A percentile compares a stretch with the other conserved stretches of the same genome.
Conservation (phyloP, 2,329 filamentous ascomycete species). For the Blastomyces parvus region DNA sequence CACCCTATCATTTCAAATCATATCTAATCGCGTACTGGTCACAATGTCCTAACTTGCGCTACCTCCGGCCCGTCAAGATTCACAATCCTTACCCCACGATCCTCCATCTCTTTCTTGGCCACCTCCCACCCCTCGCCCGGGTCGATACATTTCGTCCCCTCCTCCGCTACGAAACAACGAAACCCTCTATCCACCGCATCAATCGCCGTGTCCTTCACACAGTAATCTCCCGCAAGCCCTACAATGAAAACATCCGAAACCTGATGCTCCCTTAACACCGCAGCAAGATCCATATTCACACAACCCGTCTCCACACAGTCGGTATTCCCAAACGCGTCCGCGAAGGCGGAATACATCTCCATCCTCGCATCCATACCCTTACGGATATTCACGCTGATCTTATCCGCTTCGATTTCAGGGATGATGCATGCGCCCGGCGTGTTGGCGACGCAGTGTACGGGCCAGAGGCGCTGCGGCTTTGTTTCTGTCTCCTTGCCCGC, state of each 20-base stretch:
- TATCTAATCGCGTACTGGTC: neutral
- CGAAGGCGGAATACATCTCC: slow-evolving; percentile 93
- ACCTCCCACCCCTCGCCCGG: slow-evolving; percentile 47
- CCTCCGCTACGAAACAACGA: slow-evolving; percentile 62
- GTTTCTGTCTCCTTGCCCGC: slow-evolving; percentile 48
- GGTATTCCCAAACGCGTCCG: slow-evolving; percentile 58
- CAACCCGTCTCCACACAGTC: slow-evolving; percentile 25
- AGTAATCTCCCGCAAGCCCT: slow-evolving; percentile 82
- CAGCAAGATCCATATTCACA: slow-evolving; percentile 51
- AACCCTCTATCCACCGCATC: slow-evolving; percentile 72
- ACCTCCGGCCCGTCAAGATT: slow-evolving; percentile 49
- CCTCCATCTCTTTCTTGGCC: slow-evolving; percentile 46
- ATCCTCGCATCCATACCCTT: slow-evolving; percentile 68
- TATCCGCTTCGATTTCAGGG: slow-evolving; percentile 54
- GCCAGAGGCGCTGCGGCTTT: slow-evolving; percentile 70
- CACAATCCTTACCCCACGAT: slow-evolving; percentile 55
- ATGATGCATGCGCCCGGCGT: slow-evolving; percentile 65
- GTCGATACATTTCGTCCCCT: slow-evolving; percentile 68
- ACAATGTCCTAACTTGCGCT: slow-evolving; percentile 33
- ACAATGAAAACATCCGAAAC: slow-evolving; percentile 77
- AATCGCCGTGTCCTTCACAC: slow-evolving; percentile 70
- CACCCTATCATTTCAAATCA: neutral
- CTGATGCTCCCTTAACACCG: slow-evolving; percentile 44
- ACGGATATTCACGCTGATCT: slow-evolving; percentile 58
- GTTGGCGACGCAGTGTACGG: slow-evolving; percentile 73